These are phyloP conservation scores for Psophocarpus tetragonolobus DNA, from an alignment of 306 rosid genomes.

Conservation along the genomic window DNA sequence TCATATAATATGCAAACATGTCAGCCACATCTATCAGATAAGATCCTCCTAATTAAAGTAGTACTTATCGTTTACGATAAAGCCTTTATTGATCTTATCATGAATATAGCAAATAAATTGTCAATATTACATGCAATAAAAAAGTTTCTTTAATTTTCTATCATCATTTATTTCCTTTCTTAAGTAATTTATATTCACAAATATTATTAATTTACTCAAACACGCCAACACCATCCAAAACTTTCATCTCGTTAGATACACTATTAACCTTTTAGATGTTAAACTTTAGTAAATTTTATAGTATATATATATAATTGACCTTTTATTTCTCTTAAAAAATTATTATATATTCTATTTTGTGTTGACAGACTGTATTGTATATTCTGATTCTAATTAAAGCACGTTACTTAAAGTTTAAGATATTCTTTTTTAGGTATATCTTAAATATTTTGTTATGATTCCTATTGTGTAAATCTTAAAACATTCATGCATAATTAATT, in stretches of 20 bases:
- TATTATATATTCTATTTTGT: no score
- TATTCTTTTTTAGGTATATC: no score
- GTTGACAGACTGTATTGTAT: no score
- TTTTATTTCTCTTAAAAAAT: neutral
- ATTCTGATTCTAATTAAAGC: no score
- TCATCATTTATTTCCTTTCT: neutral
- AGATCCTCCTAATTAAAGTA: neutral
- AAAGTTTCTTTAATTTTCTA: neutral
- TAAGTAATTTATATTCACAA: neutral
- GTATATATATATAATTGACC: neutral
- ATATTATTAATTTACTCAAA: no score
- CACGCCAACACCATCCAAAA: neutral
- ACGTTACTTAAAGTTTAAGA: no score
- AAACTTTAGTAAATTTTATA: neutral
- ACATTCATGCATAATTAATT: no score
- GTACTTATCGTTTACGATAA: neutral
- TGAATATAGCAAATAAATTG: neutral
- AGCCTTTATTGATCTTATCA: neutral
- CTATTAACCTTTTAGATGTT: neutral
- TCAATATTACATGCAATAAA: neutral
- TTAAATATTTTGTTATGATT: no score
- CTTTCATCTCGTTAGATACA: neutral
- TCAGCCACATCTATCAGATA: constrained; percentile 11
- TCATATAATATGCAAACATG: neutral
- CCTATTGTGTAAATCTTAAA: no score